Percentiles rank a stretch among this genome's conserved stretches.
These are phyloP conservation scores for Lenzites betulinus DNA, from an alignment of 768 basidiomycete genomes.

Conservation along the genomic window DNA sequence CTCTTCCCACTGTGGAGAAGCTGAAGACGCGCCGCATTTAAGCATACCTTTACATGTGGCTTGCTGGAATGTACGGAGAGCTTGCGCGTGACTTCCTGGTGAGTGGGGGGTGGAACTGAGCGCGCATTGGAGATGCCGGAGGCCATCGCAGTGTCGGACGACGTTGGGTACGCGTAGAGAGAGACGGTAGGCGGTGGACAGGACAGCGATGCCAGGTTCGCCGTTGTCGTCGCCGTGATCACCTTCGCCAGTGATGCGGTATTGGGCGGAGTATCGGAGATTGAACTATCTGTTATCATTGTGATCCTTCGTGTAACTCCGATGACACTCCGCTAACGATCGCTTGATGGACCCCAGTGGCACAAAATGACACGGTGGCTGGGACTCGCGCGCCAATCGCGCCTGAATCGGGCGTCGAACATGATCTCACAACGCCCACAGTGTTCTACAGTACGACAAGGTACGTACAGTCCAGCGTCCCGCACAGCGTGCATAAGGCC, in stretches of 20 bases:
- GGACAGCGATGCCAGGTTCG: conserved; percentile 4
- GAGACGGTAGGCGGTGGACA: conserved; percentile 6
- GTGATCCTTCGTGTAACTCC: neutral
- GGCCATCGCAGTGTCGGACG: conserved; percentile 3
- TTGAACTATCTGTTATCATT: neutral
- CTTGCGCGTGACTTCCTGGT: conserved; percentile 85
- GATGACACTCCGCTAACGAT: neutral
- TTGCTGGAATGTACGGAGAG: conserved; percentile 73
- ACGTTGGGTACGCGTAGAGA: conserved; percentile 7
- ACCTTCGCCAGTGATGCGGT: conserved; percentile 10
- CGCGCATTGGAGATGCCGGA: conserved; percentile 19
- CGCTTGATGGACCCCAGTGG: neutral
- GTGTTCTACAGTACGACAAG: neutral
- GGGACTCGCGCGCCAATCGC: conserved; percentile 1
- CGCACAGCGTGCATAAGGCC: neutral
- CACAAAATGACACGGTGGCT: conserved; percentile 8
- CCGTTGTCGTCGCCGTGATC: conserved; percentile 21
- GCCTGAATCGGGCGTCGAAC: neutral
- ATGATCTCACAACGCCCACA: neutral
- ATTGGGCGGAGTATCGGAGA: conserved; percentile 10
- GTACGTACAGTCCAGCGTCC: neutral
- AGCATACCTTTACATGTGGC: conserved; percentile 37
- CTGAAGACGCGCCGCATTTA: conserved; percentile 14
- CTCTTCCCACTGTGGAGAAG: neutral
- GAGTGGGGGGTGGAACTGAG: conserved; percentile 68